Conservation (phyloP, 2,329 filamentous ascomycete genomes). For the Aspergillus sp. region DNA sequence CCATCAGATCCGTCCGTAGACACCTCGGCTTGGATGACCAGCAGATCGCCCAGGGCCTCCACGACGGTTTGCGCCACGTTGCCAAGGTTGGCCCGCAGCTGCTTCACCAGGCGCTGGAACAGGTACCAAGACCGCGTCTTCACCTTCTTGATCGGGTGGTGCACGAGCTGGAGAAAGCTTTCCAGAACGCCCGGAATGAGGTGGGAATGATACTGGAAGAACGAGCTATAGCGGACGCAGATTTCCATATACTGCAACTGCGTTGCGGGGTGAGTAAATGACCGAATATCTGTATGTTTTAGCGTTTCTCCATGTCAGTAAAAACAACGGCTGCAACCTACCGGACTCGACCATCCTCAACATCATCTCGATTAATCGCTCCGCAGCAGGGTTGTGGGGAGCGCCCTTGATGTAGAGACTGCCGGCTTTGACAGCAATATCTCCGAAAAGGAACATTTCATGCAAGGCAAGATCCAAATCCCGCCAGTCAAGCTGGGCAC, state of each 20-base stretch:
- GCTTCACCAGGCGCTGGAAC: slow-evolving; percentile 89
- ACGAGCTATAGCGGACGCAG: slow-evolving; percentile 86
- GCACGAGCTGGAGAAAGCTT: slow-evolving; percentile 85
- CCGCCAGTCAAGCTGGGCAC: slow-evolving; percentile 81
- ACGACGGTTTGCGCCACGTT: slow-evolving; percentile 91
- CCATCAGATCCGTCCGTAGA: slow-evolving; percentile 72
- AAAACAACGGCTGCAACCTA: slow-evolving; percentile 46
- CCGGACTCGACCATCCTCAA: slow-evolving; percentile 89
- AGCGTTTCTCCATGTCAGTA: not conserved
- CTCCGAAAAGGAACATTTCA: slow-evolving; percentile 94
- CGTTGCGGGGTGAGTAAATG: slow-evolving; percentile 85
- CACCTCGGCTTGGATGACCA: slow-evolving; percentile 87
- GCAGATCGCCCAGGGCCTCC: slow-evolving; percentile 80
- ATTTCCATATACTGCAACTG: slow-evolving; percentile 98
- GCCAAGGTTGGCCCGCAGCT: slow-evolving; percentile 77
- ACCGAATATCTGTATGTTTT: slow-evolving; percentile 66
- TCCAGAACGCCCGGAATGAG: slow-evolving; percentile 86
- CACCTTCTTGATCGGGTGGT: slow-evolving; percentile 83
- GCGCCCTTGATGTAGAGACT: slow-evolving; percentile 84
- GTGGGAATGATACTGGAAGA: slow-evolving; percentile 81
- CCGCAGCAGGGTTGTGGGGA: slow-evolving; percentile 74
- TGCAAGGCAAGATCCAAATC: slow-evolving; percentile 91
- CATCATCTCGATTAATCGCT: slow-evolving; percentile 89
- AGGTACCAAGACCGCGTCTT: slow-evolving; percentile 94
- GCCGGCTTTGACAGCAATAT: slow-evolving; percentile 84